Base-by-base conservation (phyloP, 805 yeast genomes). In the Henningerozyma blattae region DNA sequence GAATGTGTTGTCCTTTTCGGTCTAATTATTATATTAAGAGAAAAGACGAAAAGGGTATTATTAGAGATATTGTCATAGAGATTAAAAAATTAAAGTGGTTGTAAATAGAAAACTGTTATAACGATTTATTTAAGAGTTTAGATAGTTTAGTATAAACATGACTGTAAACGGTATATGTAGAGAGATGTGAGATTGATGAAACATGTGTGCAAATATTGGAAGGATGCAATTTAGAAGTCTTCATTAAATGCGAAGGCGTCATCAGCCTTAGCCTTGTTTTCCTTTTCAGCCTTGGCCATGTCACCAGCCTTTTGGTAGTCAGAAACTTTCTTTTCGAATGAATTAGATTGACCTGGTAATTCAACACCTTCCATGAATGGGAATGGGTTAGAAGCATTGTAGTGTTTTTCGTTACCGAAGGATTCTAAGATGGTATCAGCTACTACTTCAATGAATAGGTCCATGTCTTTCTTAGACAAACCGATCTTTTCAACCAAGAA, bases 301-400 rank as follows among this genome's bases (percentile, higher is more conserved):
- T 30, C 22, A 30, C 32, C 27, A 15, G 25, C 27, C 15, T 22
- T 30, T 30, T 30, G 18, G 20, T 20, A 30, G 15, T 30, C 27
- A 7, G 22, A 4, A 9, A 30, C 22, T 20, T 30, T 30, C 18
- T 20, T 30, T 22, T 30, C 27, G 57, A 89, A 89, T 75, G 89
- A 89, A 71, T 87, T 89, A 50, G 96, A 86, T 74, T 89, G 89
- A 64, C 97, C 97, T 38, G 95, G 91, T 48, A 89, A 74, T 12
- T 96, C 85, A 52, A 85, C 84, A 68, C 85, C 85, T 68, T 89
- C 98, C 97, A 89, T 89, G 58, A 87, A 89, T 61, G 87, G 96
- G 60, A 87, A 89, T 61, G 98, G 98, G 61, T 89, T 89, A 41
- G 80, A 62, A 37, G 68, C 87, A 54, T 85, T 85, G 74, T 76